Percentiles rank a stretch among this genome's conserved stretches.
These are phyloP conservation scores for Inonotus obliquus DNA, from an alignment of 1,284 basidiomycete species.

Conservation along the genomic window DNA sequence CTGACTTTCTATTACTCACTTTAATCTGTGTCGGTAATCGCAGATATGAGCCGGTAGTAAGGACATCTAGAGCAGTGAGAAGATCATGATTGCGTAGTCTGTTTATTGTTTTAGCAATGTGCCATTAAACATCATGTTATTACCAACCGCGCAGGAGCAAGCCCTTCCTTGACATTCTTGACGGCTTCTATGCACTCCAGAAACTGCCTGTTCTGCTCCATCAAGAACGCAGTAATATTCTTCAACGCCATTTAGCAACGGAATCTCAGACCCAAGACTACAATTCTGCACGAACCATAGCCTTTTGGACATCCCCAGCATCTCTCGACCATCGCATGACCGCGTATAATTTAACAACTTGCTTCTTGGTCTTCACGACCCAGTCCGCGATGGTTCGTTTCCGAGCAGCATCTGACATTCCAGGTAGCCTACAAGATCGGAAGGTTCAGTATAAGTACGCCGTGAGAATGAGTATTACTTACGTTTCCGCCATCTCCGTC, in stretches of 20 bases:
- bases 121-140: slow-evolving; percentile 1
- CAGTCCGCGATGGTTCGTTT: slow-evolving; percentile 83
- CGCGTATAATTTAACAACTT: slow-evolving; percentile 86
- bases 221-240: slow-evolving; percentile 81
- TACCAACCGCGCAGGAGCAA: slow-evolving; percentile 62
- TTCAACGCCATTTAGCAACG: slow-evolving; percentile 25
- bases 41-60: slow-evolving; percentile 78
- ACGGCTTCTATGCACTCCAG: slow-evolving; percentile 64
- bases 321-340: slow-evolving; percentile 81
- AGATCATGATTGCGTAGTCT: slow-evolving; percentile 87
- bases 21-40: slow-evolving; percentile 76
- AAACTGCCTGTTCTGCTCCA: slow-evolving; percentile 81
- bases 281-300: slow-evolving; percentile 54
- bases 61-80: slow-evolving; percentile 82
- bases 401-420: slow-evolving; percentile 75
- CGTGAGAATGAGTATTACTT: slow-evolving; percentile 28
- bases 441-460: slow-evolving; percentile 1
- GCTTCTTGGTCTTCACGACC: slow-evolving; percentile 84
- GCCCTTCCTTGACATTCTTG: slow-evolving; percentile 57
- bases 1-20: slow-evolving; percentile 35
- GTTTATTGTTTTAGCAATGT: slow-evolving; percentile 2
- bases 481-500: slow-evolving; percentile 84
- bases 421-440: slow-evolving; percentile 58
- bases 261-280: not conserved
- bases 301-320: slow-evolving; percentile 75